Evolutionary conservation across 2,329 filamentous ascomycete genomes (phyloP).

Genomic region (Fusarium domesticum): DNA sequence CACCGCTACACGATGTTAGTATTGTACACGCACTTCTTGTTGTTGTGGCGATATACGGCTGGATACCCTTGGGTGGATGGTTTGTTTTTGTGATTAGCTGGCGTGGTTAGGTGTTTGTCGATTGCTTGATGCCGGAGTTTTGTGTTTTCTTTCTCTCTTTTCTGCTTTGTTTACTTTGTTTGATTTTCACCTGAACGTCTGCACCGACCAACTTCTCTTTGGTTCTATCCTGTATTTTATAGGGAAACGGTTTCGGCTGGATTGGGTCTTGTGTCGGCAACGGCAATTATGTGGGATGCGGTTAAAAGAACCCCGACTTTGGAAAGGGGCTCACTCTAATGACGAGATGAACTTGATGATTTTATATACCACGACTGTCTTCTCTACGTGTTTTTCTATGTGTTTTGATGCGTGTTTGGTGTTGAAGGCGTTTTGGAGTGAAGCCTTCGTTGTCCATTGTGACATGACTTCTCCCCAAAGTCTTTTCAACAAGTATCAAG

Average conservation of each 20-base stretch:
- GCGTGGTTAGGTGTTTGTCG: constrained; percentile 4
- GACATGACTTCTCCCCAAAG: too few species aligned
- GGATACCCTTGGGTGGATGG: constrained; percentile 19
- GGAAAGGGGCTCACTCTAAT: constrained; percentile 22
- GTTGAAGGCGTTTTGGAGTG: constrained; percentile 9
- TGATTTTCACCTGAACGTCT: background rate
- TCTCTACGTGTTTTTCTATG: constrained; percentile 6
- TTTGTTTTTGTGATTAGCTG: constrained; percentile 10
- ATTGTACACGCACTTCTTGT: constrained; percentile 10
- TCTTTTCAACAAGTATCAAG: too few species aligned
- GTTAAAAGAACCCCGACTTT: constrained; percentile 18
- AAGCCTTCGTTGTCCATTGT: too few species aligned
- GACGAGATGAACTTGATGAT: constrained; percentile 33
- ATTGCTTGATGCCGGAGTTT: constrained; percentile 8
- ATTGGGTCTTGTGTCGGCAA: constrained; percentile 1
- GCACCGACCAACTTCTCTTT: background rate
- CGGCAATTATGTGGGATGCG: constrained; percentile 12
- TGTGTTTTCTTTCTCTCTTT: constrained; percentile 1
- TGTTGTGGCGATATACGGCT: constrained; percentile 19
- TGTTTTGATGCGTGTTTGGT: constrained; percentile 13
- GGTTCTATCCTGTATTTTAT: background rate
- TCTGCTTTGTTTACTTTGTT: background rate
- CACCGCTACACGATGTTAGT: constrained; percentile 14
- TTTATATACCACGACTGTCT: constrained; percentile 11
- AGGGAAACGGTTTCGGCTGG: background rate